Base-by-base conservation (phyloP, 257 asterid genomes). In the Lithospermum erythrorhizon region DNA sequence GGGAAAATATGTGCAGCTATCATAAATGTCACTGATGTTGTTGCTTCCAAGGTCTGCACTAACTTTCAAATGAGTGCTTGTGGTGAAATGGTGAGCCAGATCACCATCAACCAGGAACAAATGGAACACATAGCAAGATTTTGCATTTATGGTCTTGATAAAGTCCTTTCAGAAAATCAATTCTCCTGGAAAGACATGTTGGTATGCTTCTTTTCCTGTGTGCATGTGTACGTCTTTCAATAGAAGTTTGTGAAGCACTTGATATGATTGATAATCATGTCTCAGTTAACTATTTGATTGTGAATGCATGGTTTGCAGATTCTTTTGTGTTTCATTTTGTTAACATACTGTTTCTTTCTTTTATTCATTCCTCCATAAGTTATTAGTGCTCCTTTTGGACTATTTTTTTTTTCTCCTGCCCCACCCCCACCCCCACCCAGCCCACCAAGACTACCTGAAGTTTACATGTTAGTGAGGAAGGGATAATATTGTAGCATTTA, bases 151-250 rank as follows among this genome's bases (percentile, higher is more conserved):
- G 81, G 75, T 53, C 79, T 86, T 7, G 86, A 91, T 70, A 61
- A 70, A 58, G 72, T 76, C 66, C 94, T 90, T 53, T 64, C 68
- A 13, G 89, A 82, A 72, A 75, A 72, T 55, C 67, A 58, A 58
- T 79, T 88, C 70, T 52, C 82, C 47, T 91, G 98, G 98, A 81
- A 76, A 56, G 90, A 91, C 63, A 73, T 80, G 23, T 57, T 76
- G 95, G 98, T 91, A 53, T 67, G 95, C 76, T 71, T 64, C 61
- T 66, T 23, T 65, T 66, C 41, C 23, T 23, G 30, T 41, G 25
- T 22, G 24, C 27, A 49, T 58, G 9, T 53, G 21, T 5, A 6
- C n/a, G 2, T 4, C 21, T 21, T 58, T 18, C 61, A 51, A n/a
- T 41, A 14, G 0, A 37, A 35, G 4, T 60, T n/a, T 54, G 20